These are phyloP conservation scores for Xerocomellus amylosporus DNA, from an alignment of 768 basidiomycete genomes.

Conservation along the genomic window DNA sequence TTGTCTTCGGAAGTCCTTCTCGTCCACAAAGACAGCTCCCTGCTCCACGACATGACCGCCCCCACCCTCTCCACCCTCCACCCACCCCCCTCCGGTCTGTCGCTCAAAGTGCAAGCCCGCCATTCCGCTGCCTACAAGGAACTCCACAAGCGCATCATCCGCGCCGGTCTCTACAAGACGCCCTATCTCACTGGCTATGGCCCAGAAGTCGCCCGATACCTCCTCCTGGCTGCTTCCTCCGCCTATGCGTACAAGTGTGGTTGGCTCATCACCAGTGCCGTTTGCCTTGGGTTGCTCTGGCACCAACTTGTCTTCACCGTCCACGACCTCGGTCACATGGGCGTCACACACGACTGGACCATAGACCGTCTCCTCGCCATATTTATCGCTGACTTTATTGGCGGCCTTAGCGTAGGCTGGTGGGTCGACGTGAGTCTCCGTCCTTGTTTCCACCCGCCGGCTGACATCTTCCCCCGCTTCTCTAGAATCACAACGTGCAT, in stretches of 20 bases:
- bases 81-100: constrained; percentile 53
- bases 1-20: constrained; percentile 61
- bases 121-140: constrained; percentile 78
- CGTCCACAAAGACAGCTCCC: constrained; percentile 40
- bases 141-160: constrained; percentile 69
- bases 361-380: constrained; percentile 79
- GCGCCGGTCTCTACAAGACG: constrained; percentile 83
- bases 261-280: constrained; percentile 73
- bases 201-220: constrained; percentile 80
- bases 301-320: constrained; percentile 92
- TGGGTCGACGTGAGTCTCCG: constrained; percentile 86
- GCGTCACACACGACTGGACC: constrained; percentile 85
- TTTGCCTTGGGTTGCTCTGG: constrained; percentile 87
- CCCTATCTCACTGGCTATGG: constrained; percentile 87
- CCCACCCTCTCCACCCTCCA: constrained; percentile 46
- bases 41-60: constrained; percentile 30
- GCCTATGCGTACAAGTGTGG: constrained; percentile 56
- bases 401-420: constrained; percentile 95
- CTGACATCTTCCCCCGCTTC: constrained; percentile 2
- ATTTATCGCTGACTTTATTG: constrained; percentile 78
- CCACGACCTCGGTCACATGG: constrained; percentile 95
- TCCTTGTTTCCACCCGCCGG: constrained; percentile 1
- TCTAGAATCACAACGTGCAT: constrained; percentile 91
- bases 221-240: constrained; percentile 56
- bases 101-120: constrained; percentile 53